Percentiles rank a stretch among this genome's conserved stretches.
Evolutionary conservation across 2,329 filamentous ascomycete species (phyloP).

Genomic region (Sclerotinia subarctica): DNA sequence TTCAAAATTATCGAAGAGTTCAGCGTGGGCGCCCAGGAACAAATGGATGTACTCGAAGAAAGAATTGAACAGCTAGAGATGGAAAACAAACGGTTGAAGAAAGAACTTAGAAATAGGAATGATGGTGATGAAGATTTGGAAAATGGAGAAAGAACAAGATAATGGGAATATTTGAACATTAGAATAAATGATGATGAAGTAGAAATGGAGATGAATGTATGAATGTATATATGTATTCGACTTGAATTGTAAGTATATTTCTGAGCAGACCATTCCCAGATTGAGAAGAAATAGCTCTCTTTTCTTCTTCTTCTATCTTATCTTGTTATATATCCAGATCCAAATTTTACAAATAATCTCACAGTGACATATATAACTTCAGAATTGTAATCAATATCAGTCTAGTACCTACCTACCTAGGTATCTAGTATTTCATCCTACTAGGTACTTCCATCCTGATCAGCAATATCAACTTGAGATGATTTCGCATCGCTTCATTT

Average conservation of each 20-base stretch:
- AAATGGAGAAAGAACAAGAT: constrained; percentile 5
- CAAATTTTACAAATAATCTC: no score
- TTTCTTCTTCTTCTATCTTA: no score
- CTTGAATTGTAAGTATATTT: not conserved
- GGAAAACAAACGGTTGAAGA: constrained; percentile 50
- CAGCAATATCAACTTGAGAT: no score
- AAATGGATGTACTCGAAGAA: constrained; percentile 55
- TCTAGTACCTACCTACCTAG: no score
- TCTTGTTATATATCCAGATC: no score
- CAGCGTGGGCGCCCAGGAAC: constrained; percentile 58
- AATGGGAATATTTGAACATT: not conserved
- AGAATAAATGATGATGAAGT: not conserved
- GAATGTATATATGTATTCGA: not conserved
- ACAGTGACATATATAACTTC: no score
- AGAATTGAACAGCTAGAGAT: constrained; percentile 51
- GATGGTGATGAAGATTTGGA: constrained; percentile 26
- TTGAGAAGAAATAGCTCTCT: no score
- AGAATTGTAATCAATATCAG: no score
- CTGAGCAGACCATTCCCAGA: not conserved
- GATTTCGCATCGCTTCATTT: no score
- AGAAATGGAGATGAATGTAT: not conserved
- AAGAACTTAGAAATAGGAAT: constrained; percentile 35
- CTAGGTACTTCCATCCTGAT: no score
- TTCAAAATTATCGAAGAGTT: constrained; percentile 71
- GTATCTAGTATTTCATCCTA: no score